These are phyloP conservation scores for Spencermartinsiella ligniputridi DNA, from an alignment of 1,139 yeast genomes.

Conservation along the genomic window DNA sequence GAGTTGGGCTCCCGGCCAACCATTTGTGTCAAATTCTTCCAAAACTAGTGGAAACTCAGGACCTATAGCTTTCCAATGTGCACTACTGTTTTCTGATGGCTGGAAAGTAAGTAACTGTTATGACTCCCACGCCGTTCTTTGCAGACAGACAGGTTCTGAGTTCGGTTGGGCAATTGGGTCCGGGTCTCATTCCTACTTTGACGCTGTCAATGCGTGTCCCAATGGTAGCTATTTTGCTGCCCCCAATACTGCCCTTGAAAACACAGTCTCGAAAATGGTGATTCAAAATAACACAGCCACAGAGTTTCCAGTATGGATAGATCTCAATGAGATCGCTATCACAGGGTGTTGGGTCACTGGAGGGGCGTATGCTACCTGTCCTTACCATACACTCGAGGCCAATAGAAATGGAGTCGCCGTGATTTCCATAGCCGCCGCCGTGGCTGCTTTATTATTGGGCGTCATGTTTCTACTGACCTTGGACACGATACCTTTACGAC, in stretches of 20 bases:
- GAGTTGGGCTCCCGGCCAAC: constrained; percentile 68
- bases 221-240: constrained; percentile 47
- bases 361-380: constrained; percentile 75
- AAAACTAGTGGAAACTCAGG: constrained; percentile 14
- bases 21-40: constrained; percentile 27
- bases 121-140: constrained; percentile 54
- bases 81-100: constrained; percentile 44
- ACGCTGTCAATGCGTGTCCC: constrained; percentile 49
- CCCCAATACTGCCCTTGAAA: constrained; percentile 54
- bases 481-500: constrained; percentile 46
- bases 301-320: constrained; percentile 59
- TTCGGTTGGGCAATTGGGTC: constrained; percentile 43
- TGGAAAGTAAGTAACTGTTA: constrained; percentile 68
- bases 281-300: constrained; percentile 19
- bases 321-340: constrained; percentile 72
- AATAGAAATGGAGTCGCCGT: constrained; percentile 55
- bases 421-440: constrained; percentile 62
- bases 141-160: constrained; percentile 34
- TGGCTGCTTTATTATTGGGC: constrained; percentile 48
- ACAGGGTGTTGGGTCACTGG: constrained; percentile 82
- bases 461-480: constrained; percentile 35
- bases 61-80: constrained; percentile 57
- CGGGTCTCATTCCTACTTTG: constrained; percentile 47
- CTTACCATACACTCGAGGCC: constrained; percentile 54
- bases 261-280: constrained; percentile 29